Conservation (phyloP, 1,284 basidiomycete genomes). For the Marasmius sp. region DNA sequence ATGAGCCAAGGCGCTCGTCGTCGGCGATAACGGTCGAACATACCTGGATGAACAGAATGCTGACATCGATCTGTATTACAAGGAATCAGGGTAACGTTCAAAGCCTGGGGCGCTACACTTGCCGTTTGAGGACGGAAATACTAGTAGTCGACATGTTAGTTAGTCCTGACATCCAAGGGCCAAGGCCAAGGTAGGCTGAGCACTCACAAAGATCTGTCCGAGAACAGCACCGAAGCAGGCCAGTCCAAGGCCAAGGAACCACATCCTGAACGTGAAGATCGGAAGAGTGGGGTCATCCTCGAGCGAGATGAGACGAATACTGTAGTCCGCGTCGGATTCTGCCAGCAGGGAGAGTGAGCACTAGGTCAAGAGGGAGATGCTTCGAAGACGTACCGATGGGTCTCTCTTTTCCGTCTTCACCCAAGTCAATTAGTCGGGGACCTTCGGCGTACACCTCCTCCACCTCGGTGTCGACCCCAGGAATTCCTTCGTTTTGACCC, state of each 20-base stretch:
- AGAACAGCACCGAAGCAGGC: slow-evolving; percentile 57
- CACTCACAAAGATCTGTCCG: slow-evolving; percentile 54
- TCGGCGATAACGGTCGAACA: not conserved
- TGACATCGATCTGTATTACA: slow-evolving; percentile 34
- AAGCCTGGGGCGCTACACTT: not conserved
- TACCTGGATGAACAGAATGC: slow-evolving; percentile 52
- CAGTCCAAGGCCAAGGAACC: slow-evolving; percentile 48
- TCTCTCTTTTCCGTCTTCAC: slow-evolving; percentile 32
- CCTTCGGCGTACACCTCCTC: slow-evolving; percentile 34
- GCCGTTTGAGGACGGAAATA: slow-evolving; percentile 59
- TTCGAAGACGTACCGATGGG: slow-evolving; percentile 17
- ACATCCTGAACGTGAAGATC: slow-evolving; percentile 43
- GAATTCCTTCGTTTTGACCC: not conserved
- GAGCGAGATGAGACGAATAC: slow-evolving; percentile 49
- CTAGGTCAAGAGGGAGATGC: not conserved
- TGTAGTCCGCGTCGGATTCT: slow-evolving; percentile 48
- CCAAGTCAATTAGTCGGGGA: slow-evolving; percentile 33
- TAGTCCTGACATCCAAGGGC: not conserved
- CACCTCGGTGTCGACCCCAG: slow-evolving; percentile 11
- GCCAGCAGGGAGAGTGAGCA: not conserved
- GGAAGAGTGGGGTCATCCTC: slow-evolving; percentile 60
- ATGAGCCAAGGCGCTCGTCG: not conserved
- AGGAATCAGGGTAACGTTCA: not conserved
- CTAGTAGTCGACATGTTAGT: slow-evolving; percentile 17
- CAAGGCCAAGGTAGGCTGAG: not conserved